A percentile compares a stretch with the other conserved stretches of the same genome.
Evolutionary conservation across 768 basidiomycete species (phyloP).

Genomic region (Lenzites betulinus): DNA sequence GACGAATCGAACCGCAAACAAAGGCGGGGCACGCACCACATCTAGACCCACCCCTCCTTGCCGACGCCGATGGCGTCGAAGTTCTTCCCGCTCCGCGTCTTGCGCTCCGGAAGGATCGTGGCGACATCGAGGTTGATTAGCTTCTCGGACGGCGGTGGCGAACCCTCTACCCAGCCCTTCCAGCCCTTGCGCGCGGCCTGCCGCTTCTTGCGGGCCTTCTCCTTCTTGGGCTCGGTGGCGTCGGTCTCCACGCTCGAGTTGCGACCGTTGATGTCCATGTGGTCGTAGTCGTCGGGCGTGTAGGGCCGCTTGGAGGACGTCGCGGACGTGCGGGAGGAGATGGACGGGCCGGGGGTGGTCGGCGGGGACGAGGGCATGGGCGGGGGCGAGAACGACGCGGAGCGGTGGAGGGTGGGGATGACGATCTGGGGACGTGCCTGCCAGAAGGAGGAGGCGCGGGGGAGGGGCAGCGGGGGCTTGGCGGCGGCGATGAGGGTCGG

Average conservation of each 20-base stretch:
- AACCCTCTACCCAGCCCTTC: conserved; percentile 92
- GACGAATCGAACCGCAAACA: conserved; percentile 54
- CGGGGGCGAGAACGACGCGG: conserved; percentile 75
- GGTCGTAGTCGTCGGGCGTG: conserved; percentile 68
- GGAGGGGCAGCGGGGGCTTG: conserved; percentile 23
- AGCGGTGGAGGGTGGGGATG: conserved; percentile 69
- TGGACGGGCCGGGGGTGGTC: conserved; percentile 75
- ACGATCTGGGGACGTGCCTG: conserved; percentile 70
- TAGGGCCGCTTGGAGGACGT: conserved; percentile 80
- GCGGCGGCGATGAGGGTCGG: conserved; percentile 22
- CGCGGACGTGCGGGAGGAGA: conserved; percentile 70
- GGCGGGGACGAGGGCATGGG: conserved; percentile 66
- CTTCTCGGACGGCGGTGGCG: conserved; percentile 76
- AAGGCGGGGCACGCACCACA: conserved; percentile 30
- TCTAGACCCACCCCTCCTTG: conserved; percentile 75
- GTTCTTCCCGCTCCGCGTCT: conserved; percentile 82
- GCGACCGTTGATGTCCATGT: conserved; percentile 35
- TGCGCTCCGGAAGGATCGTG: conserved; percentile 68
- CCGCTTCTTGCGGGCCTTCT: conserved; percentile 50
- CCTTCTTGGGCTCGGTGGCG: conserved; percentile 29
- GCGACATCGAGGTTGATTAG: conserved; percentile 80
- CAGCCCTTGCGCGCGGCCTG: conserved; percentile 76
- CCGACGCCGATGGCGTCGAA: conserved; percentile 83
- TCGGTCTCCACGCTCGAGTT: conserved; percentile 27
- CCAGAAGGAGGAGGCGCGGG: conserved; percentile 55